These are phyloP conservation scores for Urtica urens DNA, from an alignment of 306 rosid genomes.

Conservation along the genomic window DNA sequence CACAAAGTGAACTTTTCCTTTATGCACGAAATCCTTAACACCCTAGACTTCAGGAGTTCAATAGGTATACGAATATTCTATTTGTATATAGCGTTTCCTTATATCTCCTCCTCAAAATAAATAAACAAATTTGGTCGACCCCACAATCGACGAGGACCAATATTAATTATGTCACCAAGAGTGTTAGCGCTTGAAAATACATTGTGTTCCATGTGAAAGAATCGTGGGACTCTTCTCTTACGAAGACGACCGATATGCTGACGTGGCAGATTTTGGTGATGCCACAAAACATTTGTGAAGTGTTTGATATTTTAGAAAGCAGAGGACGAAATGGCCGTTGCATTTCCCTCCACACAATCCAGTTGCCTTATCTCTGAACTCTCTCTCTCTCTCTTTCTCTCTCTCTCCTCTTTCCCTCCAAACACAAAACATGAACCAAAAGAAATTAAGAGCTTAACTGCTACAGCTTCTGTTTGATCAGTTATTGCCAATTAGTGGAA, in stretches of 20 bases:
- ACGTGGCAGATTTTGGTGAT: conserved; percentile 13
- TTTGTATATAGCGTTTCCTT: too few relatives aligned
- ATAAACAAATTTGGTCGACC: too few relatives aligned
- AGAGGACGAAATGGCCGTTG: conserved; percentile 23
- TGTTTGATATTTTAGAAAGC: conserved; percentile 1
- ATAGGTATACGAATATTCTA: too few relatives aligned
- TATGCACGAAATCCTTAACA: too few relatives aligned
- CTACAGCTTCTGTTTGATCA: neutral
- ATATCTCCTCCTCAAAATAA: too few relatives aligned
- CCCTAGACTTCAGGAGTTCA: too few relatives aligned
- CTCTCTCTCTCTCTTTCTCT: neutral
- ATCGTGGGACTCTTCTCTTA: neutral
- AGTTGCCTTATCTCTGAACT: conserved; percentile 42
- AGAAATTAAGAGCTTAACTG: too few relatives aligned
- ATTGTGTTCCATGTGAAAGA: neutral
- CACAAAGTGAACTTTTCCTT: too few relatives aligned
- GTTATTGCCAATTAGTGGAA: too few relatives aligned
- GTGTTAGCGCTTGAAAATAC: neutral
- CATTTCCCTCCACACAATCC: conserved; percentile 61
- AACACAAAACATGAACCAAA: conserved; percentile 9
- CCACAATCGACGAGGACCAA: too few relatives aligned
- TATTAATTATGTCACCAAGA: too few relatives aligned
- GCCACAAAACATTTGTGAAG: conserved; percentile 14
- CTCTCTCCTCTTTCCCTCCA: conserved; percentile 34
- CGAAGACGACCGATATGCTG: neutral